Evolutionary conservation across 2,329 filamentous ascomycete genomes (phyloP).

Genomic region (Fusarium redolens): DNA sequence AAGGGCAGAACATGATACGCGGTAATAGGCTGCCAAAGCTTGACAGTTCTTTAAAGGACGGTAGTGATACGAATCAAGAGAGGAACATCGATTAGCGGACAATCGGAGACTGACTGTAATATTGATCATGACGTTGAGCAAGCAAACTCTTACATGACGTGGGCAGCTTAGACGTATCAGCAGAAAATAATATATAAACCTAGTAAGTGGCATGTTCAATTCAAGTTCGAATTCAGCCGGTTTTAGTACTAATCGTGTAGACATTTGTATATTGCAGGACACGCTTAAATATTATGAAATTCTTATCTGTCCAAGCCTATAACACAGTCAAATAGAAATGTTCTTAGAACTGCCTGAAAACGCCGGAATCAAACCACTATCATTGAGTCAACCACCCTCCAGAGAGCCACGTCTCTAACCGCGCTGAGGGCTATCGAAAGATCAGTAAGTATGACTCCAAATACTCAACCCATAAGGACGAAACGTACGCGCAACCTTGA

Average conservation of each 20-base stretch:
- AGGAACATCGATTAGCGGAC: not conserved
- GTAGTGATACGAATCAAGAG: no score
- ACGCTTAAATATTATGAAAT: not conserved
- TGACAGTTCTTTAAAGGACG: no score
- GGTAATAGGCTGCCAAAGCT: no score
- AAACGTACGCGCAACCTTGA: conserved; percentile 67
- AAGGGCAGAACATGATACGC: not conserved
- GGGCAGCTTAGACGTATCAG: not conserved
- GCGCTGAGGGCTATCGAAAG: conserved; percentile 29
- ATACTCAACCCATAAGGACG: not conserved
- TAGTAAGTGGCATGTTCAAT: not conserved
- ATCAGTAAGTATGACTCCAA: not conserved
- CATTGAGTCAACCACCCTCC: not conserved
- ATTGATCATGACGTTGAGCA: not conserved
- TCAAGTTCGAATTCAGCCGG: not conserved
- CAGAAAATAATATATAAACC: not conserved
- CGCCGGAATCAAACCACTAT: not conserved
- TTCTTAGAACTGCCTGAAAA: not conserved
- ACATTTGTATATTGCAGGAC: not conserved
- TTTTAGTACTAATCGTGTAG: not conserved
- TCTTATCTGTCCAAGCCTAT: not conserved
- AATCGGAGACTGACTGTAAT: not conserved
- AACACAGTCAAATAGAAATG: not conserved
- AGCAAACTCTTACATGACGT: not conserved
- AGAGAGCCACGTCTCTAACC: conserved; percentile 5